These are phyloP conservation scores for Penicillium sp. DNA, from an alignment of 2,329 filamentous ascomycete genomes.

Conservation along the genomic window DNA sequence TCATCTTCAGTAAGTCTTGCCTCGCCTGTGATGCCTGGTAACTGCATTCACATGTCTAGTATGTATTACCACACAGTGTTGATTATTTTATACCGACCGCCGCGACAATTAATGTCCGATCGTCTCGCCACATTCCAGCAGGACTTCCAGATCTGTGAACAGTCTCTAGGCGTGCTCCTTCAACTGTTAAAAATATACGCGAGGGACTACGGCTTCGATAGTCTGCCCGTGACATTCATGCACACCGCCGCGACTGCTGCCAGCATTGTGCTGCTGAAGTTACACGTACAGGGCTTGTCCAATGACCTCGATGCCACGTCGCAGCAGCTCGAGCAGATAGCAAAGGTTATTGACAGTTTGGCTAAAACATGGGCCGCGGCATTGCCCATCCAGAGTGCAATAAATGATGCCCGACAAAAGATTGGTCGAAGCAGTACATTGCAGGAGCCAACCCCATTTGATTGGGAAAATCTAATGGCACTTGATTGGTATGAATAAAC, in stretches of 20 bases:
- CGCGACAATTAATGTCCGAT: not conserved
- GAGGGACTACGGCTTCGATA: not conserved
- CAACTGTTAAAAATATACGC: not conserved
- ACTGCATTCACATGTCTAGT: not conserved
- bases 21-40: not conserved
- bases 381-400: not conserved
- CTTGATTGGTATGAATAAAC: not conserved
- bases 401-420: not conserved
- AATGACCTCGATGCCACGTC: not conserved
- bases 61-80: not conserved
- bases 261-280: not conserved
- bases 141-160: not conserved
- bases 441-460: not conserved
- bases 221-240: not conserved
- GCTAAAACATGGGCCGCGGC: not conserved
- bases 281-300: not conserved
- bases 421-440: not conserved
- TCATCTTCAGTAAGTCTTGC: not conserved
- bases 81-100: constrained; percentile 1
- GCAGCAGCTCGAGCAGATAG: not conserved
- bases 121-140: not conserved
- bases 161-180: not conserved
- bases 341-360: not conserved
- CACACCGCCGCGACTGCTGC: not conserved
- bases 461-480: not conserved